Evolutionary conservation across 345 rosid species (phyloP).

Genomic region (Arabidopsis thaliana): TAIR10.1 NC_003070.9:2549501-2550000

Average conservation of each 20-base stretch:
- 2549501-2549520: constrained; percentile 55
- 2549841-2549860: constrained; percentile 43
- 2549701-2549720: constrained; percentile 55
- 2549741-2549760: constrained; percentile 51
- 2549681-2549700: constrained; percentile 54
- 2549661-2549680: constrained; percentile 17
- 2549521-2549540: constrained; percentile 49
- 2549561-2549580: constrained; percentile 46
- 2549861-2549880: constrained; percentile 47
- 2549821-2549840: constrained; percentile 54
- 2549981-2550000: constrained; percentile 15
- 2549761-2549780: constrained; percentile 41
- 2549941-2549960: constrained; percentile 28
- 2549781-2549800: constrained; percentile 45
- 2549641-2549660: constrained; percentile 53
- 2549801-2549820: constrained; percentile 46
- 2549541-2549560: constrained; percentile 58
- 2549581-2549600: constrained; percentile 45
- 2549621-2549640: constrained; percentile 45
- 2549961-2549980: constrained; percentile 24
- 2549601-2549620: background rate
- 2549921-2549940: constrained; percentile 39
- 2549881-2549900: constrained; percentile 48
- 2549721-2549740: constrained; percentile 58
- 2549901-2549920: constrained; percentile 46